phyloP scores from a whole-genome alignment of 2,329 filamentous ascomycete genomes.

The Cladosporium sp. region DNA sequence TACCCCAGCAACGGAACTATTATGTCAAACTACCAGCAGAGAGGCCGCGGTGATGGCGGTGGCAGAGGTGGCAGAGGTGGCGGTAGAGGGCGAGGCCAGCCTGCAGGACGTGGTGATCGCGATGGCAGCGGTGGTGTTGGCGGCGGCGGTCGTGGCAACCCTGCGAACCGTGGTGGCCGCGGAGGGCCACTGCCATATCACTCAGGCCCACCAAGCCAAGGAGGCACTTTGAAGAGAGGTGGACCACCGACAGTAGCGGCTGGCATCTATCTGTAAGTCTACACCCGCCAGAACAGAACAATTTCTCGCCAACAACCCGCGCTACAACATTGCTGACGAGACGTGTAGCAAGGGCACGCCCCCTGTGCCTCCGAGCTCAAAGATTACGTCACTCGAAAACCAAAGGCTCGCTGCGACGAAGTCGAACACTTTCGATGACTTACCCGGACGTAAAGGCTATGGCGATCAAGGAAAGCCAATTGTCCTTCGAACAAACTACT shows the following conservation, averaged over 20 bases:
- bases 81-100: conserved; percentile 23
- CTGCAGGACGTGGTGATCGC: conserved; percentile 18
- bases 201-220: not conserved
- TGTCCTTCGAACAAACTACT: conserved; percentile 42
- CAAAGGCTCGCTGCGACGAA: conserved; percentile 20
- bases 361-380: conserved; percentile 18
- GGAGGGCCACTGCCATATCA: not conserved
- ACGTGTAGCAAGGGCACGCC: not conserved
- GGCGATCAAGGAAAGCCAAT: conserved; percentile 36
- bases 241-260: conserved; percentile 11
- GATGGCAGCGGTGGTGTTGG: not conserved
- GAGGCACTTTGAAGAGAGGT: conserved; percentile 12
- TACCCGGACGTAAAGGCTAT: conserved; percentile 30
- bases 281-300: too few relatives aligned
- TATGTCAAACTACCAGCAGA: conserved; percentile 14
- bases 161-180: conserved; percentile 14
- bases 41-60: conserved; percentile 27
- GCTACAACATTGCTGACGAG: not conserved
- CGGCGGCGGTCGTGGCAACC: conserved; percentile 21
- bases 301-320: not conserved
- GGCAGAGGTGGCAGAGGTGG: conserved; percentile 25
- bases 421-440: conserved; percentile 26
- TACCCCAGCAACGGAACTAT: not conserved
- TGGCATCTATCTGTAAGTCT: conserved; percentile 25
- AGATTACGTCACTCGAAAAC: conserved; percentile 24